These are phyloP conservation scores for Debaryomyces sp. DNA, from an alignment of 1,139 yeast species.

Conservation along the genomic window DNA sequence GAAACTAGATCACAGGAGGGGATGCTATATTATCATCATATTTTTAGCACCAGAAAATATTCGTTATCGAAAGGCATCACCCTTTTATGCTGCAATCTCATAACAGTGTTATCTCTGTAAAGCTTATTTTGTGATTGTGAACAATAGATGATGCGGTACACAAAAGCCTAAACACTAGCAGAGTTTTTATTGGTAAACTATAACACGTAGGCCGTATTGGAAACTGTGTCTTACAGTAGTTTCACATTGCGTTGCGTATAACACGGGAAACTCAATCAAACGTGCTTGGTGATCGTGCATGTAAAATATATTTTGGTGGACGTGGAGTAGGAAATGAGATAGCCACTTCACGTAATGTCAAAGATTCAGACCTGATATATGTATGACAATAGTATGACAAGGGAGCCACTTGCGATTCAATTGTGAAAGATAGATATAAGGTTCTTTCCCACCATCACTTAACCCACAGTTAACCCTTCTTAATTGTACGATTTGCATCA, in stretches of 20 bases:
- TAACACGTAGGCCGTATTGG: neutral
- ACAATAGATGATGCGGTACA: neutral
- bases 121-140: slow-evolving; percentile 1
- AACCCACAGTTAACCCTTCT: slow-evolving; percentile 2
- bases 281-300: neutral
- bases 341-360: neutral
- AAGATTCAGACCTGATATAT: neutral
- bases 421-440: neutral
- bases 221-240: neutral
- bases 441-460: neutral
- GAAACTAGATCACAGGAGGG: neutral
- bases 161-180: neutral
- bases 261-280: neutral
- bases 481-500: neutral
- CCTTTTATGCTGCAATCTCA: neutral
- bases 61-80: neutral
- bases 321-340: neutral
- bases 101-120: neutral
- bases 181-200: neutral
- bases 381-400: neutral
- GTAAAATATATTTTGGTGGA: neutral
- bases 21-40: neutral
- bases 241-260: slow-evolving; percentile 1
- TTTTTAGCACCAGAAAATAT: neutral
- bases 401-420: neutral